Base-by-base conservation (phyloP, 225 moss, liverwort and hornwort genomes). In the Neckera pumila region DNA sequence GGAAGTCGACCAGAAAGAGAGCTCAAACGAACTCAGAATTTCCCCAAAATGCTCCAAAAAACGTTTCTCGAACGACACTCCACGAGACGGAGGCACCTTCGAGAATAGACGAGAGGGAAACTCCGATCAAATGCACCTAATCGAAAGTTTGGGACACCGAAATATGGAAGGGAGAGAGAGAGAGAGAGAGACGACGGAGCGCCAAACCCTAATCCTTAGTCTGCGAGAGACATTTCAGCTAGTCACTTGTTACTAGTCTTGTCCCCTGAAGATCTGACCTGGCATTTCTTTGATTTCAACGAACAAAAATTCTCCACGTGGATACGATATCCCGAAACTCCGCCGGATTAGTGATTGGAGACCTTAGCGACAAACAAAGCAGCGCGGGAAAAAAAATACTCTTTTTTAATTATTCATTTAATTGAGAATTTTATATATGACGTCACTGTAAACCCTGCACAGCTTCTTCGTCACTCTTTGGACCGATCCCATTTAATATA, bases 191-290 rank as follows among this genome's bases (percentile, higher is more conserved):
- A 80, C 83, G 74, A 91, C 78, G 86, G 84, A 88, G 89, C 82
- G 57, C 89, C 92, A 93, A 93, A 93, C 93, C 93, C 93, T 93
- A 93, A 93, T 93, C 92, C 93, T 90, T 86, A 26, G 82, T 33
- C 85, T 79, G 86, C 47, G 67, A 60, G 64, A 71, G 43, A 47
- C 82, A 87, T 60, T 81, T 71, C 62, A 7, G 62, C 28, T 57
- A 76, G 84, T 57, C 80, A 70, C 6, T 22, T 31, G 38, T 45
- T 17, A 88, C n/a, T 91, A 88, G 86, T 30, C 63, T 61, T 6
- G 43, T 23, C 16, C 8, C 0, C 0, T 9, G 63, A 45, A 54
- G 18, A 79, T 89, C 92, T 43, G 67, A 91, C 82, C 30, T 91
- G 86, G 92, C 76, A 26, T 4, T 4, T 53, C 31, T 28, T 18